A percentile compares a stretch with the other conserved stretches of the same genome.
Conservation (phyloP, 345 rosid genomes). For the Lepidium sativum region DNA sequence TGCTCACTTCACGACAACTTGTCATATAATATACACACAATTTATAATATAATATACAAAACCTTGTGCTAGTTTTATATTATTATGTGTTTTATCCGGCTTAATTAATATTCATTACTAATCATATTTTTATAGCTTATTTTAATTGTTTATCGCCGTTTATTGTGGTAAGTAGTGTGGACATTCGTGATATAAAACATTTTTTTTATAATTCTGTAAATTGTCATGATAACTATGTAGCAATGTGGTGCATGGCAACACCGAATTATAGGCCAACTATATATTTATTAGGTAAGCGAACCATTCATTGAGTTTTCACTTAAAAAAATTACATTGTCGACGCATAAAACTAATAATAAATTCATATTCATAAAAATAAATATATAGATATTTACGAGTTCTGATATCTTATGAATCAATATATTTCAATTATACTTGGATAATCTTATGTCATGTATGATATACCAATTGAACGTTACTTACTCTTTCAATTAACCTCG, state of each 20-base stretch:
- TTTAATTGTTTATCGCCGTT: neutral
- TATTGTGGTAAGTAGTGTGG: neutral
- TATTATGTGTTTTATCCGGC: neutral
- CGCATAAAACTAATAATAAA: neutral
- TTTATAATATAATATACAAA: too few relatives aligned
- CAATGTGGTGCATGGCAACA: conserved; percentile 18
- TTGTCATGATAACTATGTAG: neutral
- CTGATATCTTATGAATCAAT: conserved; percentile 17
- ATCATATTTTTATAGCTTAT: neutral
- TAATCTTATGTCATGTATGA: neutral
- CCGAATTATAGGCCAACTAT: conserved; percentile 19
- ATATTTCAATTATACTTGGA: neutral
- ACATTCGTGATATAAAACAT: neutral
- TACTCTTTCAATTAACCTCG: neutral
- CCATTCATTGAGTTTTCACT: neutral
- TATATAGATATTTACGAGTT: neutral
- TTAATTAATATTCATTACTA: neutral
- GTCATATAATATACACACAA: neutral
- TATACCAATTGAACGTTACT: neutral
- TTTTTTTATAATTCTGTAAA: neutral
- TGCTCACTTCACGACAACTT: neutral
- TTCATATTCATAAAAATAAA: neutral
- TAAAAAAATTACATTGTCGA: neutral
- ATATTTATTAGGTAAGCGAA: conserved; percentile 18
- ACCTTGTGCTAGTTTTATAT: too few relatives aligned